Evolutionary conservation across 2,329 filamentous ascomycete genomes (phyloP).

Genomic region (Diaporthe humulicola): DNA sequence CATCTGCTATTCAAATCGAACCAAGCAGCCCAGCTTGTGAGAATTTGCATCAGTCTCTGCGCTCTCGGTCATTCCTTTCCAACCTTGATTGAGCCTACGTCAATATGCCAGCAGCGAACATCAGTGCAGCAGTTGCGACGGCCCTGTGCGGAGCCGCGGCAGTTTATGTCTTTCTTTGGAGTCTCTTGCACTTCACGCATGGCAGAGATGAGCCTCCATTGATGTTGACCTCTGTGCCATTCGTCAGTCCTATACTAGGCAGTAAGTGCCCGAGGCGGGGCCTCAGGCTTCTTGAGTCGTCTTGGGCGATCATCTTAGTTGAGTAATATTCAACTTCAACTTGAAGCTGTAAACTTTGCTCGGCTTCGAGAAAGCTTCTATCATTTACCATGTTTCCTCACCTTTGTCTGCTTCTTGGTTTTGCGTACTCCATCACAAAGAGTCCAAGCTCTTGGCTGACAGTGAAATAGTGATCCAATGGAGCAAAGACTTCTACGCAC

Average conservation of each 20-base stretch:
- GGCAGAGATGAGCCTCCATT: conserved; percentile 21
- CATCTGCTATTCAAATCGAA: background rate
- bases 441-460: background rate
- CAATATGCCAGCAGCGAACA: background rate
- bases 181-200: conserved; percentile 19
- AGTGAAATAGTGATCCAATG: conserved; percentile 17
- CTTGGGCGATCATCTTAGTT: background rate
- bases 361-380: background rate
- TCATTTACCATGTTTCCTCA: background rate
- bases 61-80: background rate
- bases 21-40: no score
- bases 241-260: conserved; percentile 21
- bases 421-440: background rate
- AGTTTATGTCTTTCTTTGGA: background rate
- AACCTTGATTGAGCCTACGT: background rate
- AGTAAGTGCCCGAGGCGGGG: background rate
- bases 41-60: background rate
- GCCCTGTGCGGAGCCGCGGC: conserved; percentile 2
- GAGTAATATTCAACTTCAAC: fast-evolving
- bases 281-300: fast-evolving
- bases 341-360: background rate
- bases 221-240: conserved; percentile 2
- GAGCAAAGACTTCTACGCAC: conserved; percentile 31
- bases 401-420: background rate
- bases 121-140: background rate